Base-by-base conservation (phyloP, 208 protist genomes). In the Borovskyia barvae region DNA sequence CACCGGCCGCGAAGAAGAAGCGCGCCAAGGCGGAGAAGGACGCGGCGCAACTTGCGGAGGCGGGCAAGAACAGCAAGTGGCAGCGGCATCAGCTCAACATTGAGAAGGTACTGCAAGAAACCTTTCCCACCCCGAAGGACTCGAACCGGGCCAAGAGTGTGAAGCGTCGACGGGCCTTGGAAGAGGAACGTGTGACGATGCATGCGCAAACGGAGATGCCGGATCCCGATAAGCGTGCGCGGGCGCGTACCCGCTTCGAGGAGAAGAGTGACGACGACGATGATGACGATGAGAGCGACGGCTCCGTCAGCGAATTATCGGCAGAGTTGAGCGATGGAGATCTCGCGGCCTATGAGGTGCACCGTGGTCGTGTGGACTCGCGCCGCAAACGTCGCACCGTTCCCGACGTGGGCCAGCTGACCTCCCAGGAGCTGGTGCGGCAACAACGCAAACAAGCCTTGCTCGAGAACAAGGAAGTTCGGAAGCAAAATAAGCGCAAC, bases 111-210 rank as follows among this genome's bases (percentile, higher is more conserved):
- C 67, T 94, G 15, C 85, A 88, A 42, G 73, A 83, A 20, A 94
- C 88, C 3, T 94, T 94, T 53, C 88, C 88, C 29, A 90, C 69
- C 50, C 81, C 84, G 7, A 78, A 75, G 56, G 72, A 77, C 30
- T 56, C 66, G 57, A 43, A 56, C 40, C 59, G 57, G 6, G 50
- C 33, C 32, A 66, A 66, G 30, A 68, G 63, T 28, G 61, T 72
- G 53, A 84, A 82, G 51, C 72, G 66, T 0, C 51, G 71, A 54
- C 78, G 79, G 17, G 66, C 74, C 11, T 39, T 88, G 14, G 84
- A 93, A 50, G 84, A 96, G 69, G 80, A 93, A 69, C 81, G 77
- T 42, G 74, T 93, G 40, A 72, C 68, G 19, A 88, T 93, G 77
- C 71, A 24, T 24, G 80, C 82, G 1, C 30, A 65, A 11, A 58